These are phyloP conservation scores for Paramyrothecium roridum DNA, from an alignment of 2,329 filamentous ascomycete genomes.

Conservation along the genomic window DNA sequence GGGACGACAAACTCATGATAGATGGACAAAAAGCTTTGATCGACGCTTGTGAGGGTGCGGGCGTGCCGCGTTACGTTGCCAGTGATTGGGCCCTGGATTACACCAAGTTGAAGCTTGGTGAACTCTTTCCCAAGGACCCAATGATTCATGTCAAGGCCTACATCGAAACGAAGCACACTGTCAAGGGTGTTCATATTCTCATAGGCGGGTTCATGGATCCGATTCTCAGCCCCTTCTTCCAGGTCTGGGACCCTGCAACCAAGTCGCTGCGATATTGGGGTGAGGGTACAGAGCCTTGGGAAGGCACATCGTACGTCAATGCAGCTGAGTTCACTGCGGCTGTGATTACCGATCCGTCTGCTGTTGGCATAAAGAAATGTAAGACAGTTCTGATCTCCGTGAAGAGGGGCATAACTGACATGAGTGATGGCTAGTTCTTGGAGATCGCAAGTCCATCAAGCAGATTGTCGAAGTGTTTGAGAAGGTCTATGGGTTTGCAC, in stretches of 20 bases:
- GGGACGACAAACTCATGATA: constrained; percentile 32
- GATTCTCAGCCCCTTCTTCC: constrained; percentile 21
- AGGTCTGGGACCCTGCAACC: constrained; percentile 14
- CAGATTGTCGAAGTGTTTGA: neutral
- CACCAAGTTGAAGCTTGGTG: constrained; percentile 30
- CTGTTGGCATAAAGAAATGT: neutral
- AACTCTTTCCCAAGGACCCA: constrained; percentile 33
- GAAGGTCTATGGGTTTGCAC: neutral
- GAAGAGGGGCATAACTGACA: neutral
- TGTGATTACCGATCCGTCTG: neutral
- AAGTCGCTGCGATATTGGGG: constrained; percentile 29
- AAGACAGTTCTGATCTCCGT: neutral
- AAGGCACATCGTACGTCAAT: constrained; percentile 32
- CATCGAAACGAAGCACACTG: constrained; percentile 28
- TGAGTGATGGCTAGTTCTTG: neutral
- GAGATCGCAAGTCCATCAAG: neutral
- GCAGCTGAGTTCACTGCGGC: constrained; percentile 27
- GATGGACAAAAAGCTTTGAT: constrained; percentile 37
- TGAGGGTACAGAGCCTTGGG: constrained; percentile 30
- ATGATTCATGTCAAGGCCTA: constrained; percentile 36
- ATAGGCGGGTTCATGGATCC: constrained; percentile 33
- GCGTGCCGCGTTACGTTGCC: constrained; percentile 34
- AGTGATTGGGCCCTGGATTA: constrained; percentile 38
- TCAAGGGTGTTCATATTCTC: constrained; percentile 37
- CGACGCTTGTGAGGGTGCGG: constrained; percentile 30